Conservation (phyloP, 345 rosid genomes). For the Punica granatum region DNA sequence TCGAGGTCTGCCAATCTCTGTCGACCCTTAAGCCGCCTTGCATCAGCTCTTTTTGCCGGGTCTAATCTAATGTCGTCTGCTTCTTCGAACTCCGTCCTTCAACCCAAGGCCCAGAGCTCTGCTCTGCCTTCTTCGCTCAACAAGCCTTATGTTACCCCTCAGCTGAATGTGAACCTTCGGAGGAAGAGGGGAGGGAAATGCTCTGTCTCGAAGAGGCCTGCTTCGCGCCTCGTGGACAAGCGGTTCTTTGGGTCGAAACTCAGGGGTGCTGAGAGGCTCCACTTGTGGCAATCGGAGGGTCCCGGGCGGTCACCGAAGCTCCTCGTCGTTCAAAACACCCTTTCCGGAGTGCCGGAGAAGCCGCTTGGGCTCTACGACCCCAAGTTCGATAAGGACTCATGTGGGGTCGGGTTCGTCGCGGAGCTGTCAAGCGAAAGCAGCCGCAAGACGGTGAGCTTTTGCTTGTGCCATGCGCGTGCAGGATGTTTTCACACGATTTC, state of each 20-base stretch:
- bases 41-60: too few species aligned
- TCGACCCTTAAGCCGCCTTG: too few species aligned
- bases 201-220: slow-evolving; percentile 21
- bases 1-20: too few species aligned
- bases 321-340: slow-evolving; percentile 55
- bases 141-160: slow-evolving; percentile 22
- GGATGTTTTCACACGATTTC: slow-evolving; percentile 1
- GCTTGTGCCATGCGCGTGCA: not conserved
- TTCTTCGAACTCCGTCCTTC: slow-evolving; percentile 12
- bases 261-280: slow-evolving; percentile 43
- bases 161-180: slow-evolving; percentile 21
- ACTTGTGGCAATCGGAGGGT: slow-evolving; percentile 73
- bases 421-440: slow-evolving; percentile 78
- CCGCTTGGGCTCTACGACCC: slow-evolving; percentile 97
- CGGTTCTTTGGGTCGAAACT: slow-evolving; percentile 45
- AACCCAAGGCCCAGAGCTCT: slow-evolving; percentile 1
- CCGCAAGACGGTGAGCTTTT: slow-evolving; percentile 66
- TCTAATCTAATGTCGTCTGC: slow-evolving; percentile 18
- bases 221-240: slow-evolving; percentile 22
- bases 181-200: slow-evolving; percentile 21
- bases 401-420: slow-evolving; percentile 98
- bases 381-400: slow-evolving; percentile 86
- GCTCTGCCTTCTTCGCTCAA: slow-evolving; percentile 6
- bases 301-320: slow-evolving; percentile 72
- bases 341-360: slow-evolving; percentile 86